Conservation (phyloP, 768 basidiomycete genomes). For the Auriculariales sp. region DNA sequence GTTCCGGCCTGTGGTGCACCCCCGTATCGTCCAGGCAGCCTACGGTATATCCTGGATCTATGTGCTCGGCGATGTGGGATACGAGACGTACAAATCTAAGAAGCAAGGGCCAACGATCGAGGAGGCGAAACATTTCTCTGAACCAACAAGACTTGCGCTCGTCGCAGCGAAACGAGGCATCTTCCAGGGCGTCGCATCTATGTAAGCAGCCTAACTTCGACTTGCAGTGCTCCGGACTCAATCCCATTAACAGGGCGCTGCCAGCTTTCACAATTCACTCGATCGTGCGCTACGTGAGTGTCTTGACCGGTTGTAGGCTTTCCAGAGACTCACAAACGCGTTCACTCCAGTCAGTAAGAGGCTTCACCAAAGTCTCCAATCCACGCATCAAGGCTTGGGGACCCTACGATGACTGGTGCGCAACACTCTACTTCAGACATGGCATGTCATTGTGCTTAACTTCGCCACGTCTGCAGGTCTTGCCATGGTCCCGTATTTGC, state of each 20-base stretch:
- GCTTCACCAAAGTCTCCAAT: too few relatives aligned
- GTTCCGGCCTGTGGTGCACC: conserved; percentile 64
- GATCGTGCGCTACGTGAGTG: conserved; percentile 58
- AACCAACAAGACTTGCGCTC: conserved; percentile 51
- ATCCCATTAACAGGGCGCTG: conserved; percentile 54
- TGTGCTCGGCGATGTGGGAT: conserved; percentile 50
- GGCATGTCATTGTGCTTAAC: not conserved
- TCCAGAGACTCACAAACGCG: too few relatives aligned
- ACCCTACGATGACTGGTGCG: conserved; percentile 50
- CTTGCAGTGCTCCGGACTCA: not conserved
- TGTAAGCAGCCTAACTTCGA: conserved; percentile 27
- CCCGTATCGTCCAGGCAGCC: conserved; percentile 55
- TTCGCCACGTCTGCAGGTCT: conserved; percentile 1
- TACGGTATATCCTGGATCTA: conserved; percentile 79
- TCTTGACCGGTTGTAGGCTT: too few relatives aligned
- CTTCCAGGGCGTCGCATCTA: conserved; percentile 72
- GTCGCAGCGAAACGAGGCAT: conserved; percentile 62
- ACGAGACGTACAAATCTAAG: conserved; percentile 70
- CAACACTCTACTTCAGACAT: not conserved
- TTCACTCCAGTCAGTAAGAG: too few relatives aligned
- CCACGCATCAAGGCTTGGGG: conserved; percentile 60
- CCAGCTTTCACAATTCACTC: conserved; percentile 80
- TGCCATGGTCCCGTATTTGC: conserved; percentile 60
- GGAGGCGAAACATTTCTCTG: conserved; percentile 56
- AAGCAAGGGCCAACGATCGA: conserved; percentile 48